Conservation (phyloP, 176 grass and related monocot species). For the Pharus latifolius region DNA sequence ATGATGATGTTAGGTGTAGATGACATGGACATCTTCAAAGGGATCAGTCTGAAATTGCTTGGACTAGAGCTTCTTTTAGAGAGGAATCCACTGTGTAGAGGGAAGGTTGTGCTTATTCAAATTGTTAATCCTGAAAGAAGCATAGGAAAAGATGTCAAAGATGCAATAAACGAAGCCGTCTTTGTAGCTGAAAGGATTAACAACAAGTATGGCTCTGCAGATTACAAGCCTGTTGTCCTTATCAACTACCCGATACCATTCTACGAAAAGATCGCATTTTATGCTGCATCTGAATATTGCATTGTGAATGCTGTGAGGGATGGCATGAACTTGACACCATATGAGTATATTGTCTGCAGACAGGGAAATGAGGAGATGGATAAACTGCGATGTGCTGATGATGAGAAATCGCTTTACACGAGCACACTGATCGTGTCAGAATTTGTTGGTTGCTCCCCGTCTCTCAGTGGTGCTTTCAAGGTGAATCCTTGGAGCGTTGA, state of each 20-base stretch:
- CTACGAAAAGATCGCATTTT: constrained; percentile 70
- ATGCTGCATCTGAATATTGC: constrained; percentile 66
- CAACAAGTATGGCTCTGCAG: constrained; percentile 35
- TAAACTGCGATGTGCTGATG: constrained; percentile 19
- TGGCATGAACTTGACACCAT: constrained; percentile 82
- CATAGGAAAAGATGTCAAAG: constrained; percentile 61
- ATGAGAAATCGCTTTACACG: constrained; percentile 16
- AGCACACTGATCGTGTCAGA: constrained; percentile 83
- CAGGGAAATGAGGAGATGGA: constrained; percentile 60
- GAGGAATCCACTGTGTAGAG: constrained; percentile 55
- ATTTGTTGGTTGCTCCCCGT: constrained; percentile 84
- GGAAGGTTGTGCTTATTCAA: constrained; percentile 63
- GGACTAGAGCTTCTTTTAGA: constrained; percentile 70
- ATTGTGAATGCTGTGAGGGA: constrained; percentile 83
- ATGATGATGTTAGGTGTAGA: constrained; percentile 73
- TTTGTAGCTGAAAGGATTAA: constrained; percentile 67
- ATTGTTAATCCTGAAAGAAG: constrained; percentile 83
- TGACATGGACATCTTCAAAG: constrained; percentile 92
- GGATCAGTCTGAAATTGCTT: constrained; percentile 78
- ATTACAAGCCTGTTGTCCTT: constrained; percentile 65
- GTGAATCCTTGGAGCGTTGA: constrained; percentile 88
- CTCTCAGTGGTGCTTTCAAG: constrained; percentile 78
- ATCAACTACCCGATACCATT: constrained; percentile 70
- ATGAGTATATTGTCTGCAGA: constrained; percentile 74
- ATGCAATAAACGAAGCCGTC: constrained; percentile 60